A percentile compares a stretch with the other conserved stretches of the same genome.
Evolutionary conservation across 2,329 filamentous ascomycete species (phyloP).

Genomic region (Trichoderma citrinoviride): DNA sequence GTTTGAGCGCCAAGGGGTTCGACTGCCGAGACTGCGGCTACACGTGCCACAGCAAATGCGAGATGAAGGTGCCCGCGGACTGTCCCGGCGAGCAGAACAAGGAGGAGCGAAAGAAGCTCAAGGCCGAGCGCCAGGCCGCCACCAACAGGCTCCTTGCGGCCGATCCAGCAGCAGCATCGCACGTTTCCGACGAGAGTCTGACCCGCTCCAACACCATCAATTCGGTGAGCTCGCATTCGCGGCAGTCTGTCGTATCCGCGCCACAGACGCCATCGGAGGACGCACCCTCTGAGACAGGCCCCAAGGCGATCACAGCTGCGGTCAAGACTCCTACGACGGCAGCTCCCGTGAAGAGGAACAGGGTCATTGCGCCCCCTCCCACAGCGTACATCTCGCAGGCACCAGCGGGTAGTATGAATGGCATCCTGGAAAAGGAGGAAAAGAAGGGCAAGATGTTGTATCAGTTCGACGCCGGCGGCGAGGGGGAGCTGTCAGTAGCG

Average conservation of each 20-base stretch:
- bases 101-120: conserved; percentile 93
- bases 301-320: conserved; percentile 29
- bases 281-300: conserved; percentile 30
- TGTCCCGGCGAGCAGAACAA: conserved; percentile 93
- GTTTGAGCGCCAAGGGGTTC: conserved; percentile 91
- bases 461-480: conserved; percentile 72
- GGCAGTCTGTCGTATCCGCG: conserved; percentile 59
- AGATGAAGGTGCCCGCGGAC: conserved; percentile 96
- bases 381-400: conserved; percentile 71
- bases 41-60: conserved; percentile 97
- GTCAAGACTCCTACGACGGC: conserved; percentile 30
- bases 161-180: conserved; percentile 39
- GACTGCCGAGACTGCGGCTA: conserved; percentile 96
- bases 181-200: conserved; percentile 61
- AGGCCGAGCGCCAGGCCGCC: conserved; percentile 76
- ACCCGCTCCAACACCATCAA: conserved; percentile 85
- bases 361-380: conserved; percentile 86
- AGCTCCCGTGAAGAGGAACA: conserved; percentile 51
- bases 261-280: conserved; percentile 52
- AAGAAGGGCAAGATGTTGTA: conserved; percentile 88
- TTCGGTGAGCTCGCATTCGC: conserved; percentile 79
- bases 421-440: conserved; percentile 37
- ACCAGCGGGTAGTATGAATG: conserved; percentile 52
- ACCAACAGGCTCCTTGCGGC: conserved; percentile 61
- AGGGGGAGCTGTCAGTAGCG: conserved; percentile 75